Evolutionary conservation across 306 rosid species (phyloP), one percentile per base, ranked within the genome.

Genomic region (Rubus parviflorus): DNA sequence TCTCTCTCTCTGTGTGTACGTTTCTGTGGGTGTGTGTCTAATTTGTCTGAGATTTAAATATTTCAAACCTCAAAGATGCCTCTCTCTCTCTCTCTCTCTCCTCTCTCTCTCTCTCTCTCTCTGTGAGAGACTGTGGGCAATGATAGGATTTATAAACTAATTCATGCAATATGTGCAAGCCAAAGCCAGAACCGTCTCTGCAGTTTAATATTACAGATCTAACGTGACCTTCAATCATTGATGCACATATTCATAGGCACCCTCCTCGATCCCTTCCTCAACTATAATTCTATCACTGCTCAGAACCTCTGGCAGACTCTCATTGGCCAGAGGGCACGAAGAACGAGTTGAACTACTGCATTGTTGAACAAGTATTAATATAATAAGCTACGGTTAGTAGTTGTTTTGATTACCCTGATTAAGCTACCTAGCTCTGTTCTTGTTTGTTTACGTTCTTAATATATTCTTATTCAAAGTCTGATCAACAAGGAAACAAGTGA

Each of bases 141-240:
- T 22, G 37, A 57, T 22, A 58, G 10, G 38, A 58, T 22, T 9
- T 54, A 54, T 23, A 13, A 65, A 17, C 16, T 19, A 25, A 62
- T 65, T 46, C 73, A 68, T 68, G 85, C 62, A 66, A 56, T 19
- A 19, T 54, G 8, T 6, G 60, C 61, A 61, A 61, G 17, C 42
- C 67, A 15, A 61, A 61, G 60, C 53, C 11, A 8, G 58, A 54
- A 43, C 43, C 73, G 52, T 25, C 63, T 76, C 46, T 57, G 42
- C 19, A 30, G 67, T 61, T 61, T 61, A 61, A 30, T 61, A 61
- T 61, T 30, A 8, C n/a, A 30, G 47, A 56, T 64, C 42, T 83
- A 80, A 80, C 84, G 84, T 75, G 87, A 80, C 49, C 76, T 4
- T 80, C 87, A 80, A 80, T 83, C 84, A 80, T 83, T 83, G 79